Percentiles rank a stretch among this genome's conserved stretches.
Conservation (phyloP, 176 grass and related monocot species). For the Leersia perrieri region DNA sequence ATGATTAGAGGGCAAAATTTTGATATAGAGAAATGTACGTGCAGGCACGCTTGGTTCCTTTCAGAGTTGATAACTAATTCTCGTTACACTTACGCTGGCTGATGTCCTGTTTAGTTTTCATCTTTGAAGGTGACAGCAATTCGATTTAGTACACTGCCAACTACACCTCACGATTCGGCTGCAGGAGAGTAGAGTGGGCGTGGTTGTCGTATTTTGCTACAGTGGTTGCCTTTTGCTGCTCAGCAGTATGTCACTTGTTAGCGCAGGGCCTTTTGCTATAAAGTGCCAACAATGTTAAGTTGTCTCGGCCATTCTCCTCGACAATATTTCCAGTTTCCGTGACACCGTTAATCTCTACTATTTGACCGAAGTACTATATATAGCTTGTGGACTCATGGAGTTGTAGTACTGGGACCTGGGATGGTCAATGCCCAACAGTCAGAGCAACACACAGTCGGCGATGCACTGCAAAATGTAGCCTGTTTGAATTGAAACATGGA, state of each 20-base stretch:
- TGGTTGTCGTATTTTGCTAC: neutral
- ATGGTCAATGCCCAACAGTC: neutral
- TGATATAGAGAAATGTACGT: neutral
- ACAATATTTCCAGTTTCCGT: too few species aligned
- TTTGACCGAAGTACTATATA: too few species aligned
- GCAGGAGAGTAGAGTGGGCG: neutral
- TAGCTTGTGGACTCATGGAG: too few species aligned
- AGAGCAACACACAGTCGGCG: too few species aligned
- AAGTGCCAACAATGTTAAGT: neutral
- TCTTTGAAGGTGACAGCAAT: neutral
- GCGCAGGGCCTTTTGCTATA: too few species aligned
- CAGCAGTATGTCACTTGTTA: neutral
- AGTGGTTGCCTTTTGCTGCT: neutral
- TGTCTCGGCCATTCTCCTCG: too few species aligned
- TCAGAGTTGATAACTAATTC: neutral
- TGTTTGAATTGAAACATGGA: neutral
- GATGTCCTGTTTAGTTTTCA: neutral
- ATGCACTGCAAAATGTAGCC: too few species aligned
- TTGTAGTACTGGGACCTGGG: too few species aligned
- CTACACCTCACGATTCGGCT: neutral
- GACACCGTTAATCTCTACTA: too few species aligned
- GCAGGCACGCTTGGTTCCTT: neutral
- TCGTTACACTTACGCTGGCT: neutral
- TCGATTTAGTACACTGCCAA: neutral
- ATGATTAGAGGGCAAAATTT: slow-evolving; percentile 15